A percentile compares a stretch with the other conserved stretches of the same genome.
Evolutionary conservation across 225 moss, liverwort and hornwort genomes (phyloP).

Genomic region (Rhytidiadelphus loreus): DNA sequence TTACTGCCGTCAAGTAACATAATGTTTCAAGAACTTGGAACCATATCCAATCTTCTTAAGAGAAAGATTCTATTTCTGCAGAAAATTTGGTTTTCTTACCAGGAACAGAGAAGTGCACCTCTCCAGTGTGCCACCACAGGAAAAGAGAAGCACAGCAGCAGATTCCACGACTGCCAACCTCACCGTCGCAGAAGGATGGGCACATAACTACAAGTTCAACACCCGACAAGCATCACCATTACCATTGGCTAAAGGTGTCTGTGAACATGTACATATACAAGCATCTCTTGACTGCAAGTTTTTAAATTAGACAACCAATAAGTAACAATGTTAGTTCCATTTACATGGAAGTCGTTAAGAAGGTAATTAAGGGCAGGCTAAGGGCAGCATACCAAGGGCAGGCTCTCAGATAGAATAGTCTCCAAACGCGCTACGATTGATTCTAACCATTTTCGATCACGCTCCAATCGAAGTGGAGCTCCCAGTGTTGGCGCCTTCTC

Average conservation of each 20-base stretch:
- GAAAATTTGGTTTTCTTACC: slow-evolving; percentile 22
- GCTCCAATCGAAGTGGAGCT: slow-evolving; percentile 42
- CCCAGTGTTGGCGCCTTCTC: neutral
- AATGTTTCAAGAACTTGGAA: neutral
- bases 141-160: slow-evolving; percentile 59
- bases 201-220: slow-evolving; percentile 55
- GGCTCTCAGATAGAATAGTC: slow-evolving; percentile 39
- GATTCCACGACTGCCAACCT: slow-evolving; percentile 83
- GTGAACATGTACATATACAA: neutral
- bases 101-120: slow-evolving; percentile 53
- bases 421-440: slow-evolving; percentile 48
- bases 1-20: neutral
- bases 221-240: neutral
- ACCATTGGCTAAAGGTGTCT: neutral
- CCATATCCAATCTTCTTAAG: neutral
- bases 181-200: slow-evolving; percentile 75
- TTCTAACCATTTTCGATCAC: slow-evolving; percentile 67
- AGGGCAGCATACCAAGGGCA: slow-evolving; percentile 59
- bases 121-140: slow-evolving; percentile 62
- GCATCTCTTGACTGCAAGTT: neutral
- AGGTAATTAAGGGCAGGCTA: neutral
- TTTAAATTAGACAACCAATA: neutral
- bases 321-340: neutral
- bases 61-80: neutral
- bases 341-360: neutral